Evolutionary conservation across 768 basidiomycete species (phyloP).

Genomic region (Chiua virens): DNA sequence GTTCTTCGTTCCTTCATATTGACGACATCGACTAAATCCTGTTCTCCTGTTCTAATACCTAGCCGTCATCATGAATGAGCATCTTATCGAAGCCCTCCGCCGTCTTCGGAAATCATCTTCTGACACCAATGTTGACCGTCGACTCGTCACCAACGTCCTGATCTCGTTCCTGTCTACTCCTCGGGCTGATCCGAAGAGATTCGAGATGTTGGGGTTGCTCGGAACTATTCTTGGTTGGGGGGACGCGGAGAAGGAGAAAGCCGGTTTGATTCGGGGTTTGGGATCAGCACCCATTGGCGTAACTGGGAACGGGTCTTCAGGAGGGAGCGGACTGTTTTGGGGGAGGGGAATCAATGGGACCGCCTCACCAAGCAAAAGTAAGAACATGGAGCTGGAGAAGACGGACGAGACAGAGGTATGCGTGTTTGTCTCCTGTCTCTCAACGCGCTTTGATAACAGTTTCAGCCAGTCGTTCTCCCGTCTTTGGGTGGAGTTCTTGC

Average conservation of each 20-base stretch:
- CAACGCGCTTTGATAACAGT: neutral
- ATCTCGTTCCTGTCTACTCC: conserved; percentile 89
- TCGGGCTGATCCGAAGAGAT: conserved; percentile 90
- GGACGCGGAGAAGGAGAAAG: conserved; percentile 88
- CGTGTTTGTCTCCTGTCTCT: neutral
- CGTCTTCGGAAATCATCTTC: conserved; percentile 84
- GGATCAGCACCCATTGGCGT: conserved; percentile 44
- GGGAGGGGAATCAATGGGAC: conserved; percentile 21
- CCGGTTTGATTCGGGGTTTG: conserved; percentile 47
- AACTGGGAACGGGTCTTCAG: conserved; percentile 16
- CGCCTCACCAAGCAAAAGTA: conserved; percentile 34
- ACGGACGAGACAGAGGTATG: conserved; percentile 82
- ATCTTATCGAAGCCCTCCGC: conserved; percentile 96
- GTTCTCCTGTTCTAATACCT: too few species aligned
- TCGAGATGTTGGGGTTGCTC: conserved; percentile 92
- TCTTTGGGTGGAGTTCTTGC: conserved; percentile 96
- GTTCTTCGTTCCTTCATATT: conserved; percentile 40
- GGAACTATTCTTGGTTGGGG: conserved; percentile 91
- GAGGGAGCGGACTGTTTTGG: conserved; percentile 23
- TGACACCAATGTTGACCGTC: conserved; percentile 86
- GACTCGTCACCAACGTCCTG: conserved; percentile 92
- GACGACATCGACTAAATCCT: neutral
- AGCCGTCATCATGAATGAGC: conserved; percentile 98
- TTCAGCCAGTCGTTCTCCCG: conserved; percentile 87
- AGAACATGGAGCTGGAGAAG: conserved; percentile 63